Percentiles rank a stretch among this genome's conserved stretches.
Conservation (phyloP, 1,284 basidiomycete species). For the Veloboletus limbatus region DNA sequence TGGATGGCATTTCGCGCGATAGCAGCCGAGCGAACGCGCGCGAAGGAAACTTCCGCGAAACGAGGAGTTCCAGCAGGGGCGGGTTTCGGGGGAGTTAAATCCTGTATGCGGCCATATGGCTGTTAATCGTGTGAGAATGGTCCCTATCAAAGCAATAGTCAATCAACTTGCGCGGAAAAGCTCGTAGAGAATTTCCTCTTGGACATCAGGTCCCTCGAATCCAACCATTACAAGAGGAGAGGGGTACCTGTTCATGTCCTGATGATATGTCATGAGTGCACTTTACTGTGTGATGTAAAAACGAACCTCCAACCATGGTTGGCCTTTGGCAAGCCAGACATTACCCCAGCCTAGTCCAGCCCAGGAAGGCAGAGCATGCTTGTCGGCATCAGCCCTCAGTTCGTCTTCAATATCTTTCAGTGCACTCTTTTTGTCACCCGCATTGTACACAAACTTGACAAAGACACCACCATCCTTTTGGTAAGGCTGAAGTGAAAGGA, state of each 20-base stretch:
- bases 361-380: conserved; percentile 65
- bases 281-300: background rate
- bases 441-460: conserved; percentile 69
- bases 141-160: conserved; percentile 3
- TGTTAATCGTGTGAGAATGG: conserved; percentile 34
- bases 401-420: conserved; percentile 49
- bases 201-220: conserved; percentile 84
- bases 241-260: conserved; percentile 86
- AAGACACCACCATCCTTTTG: conserved; percentile 87
- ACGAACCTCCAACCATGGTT: conserved; percentile 80
- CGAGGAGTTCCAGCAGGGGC: conserved; percentile 69
- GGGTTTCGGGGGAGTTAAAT: conserved; percentile 62
- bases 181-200: conserved; percentile 73
- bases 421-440: conserved; percentile 39
- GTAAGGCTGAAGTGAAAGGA: conserved; percentile 59
- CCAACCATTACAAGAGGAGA: conserved; percentile 70
- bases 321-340: conserved; percentile 79
- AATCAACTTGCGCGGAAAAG: conserved; percentile 58
- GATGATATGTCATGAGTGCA: conserved; percentile 28
- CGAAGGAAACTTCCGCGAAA: conserved; percentile 62
- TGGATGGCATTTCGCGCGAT: conserved; percentile 87
- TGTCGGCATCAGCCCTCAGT: conserved; percentile 40
- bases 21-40: conserved; percentile 66
- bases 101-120: conserved; percentile 81
- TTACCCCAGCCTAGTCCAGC: conserved; percentile 50